Evolutionary conservation across 2,329 filamentous ascomycete species (phyloP).

Genomic region (Diaporthe sp.): DNA sequence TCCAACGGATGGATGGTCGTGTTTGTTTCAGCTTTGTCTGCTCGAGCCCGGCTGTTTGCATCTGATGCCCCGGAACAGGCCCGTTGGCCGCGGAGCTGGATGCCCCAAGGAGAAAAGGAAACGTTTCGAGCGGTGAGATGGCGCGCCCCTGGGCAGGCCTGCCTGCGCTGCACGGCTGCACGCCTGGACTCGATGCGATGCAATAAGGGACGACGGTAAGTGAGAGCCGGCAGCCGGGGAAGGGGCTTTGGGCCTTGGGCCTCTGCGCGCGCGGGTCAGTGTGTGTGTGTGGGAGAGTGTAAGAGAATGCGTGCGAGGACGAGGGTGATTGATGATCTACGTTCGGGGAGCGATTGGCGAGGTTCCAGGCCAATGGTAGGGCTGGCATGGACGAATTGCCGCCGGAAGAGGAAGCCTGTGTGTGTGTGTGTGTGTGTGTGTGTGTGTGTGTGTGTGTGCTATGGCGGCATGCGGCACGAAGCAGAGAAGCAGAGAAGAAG

Average conservation of each 20-base stretch:
- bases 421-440: too few relatives aligned
- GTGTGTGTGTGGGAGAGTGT: not conserved
- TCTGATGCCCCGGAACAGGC: conserved; percentile 14
- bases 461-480: not conserved
- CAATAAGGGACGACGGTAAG: conserved; percentile 32
- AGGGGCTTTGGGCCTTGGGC: not conserved
- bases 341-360: conserved; percentile 37
- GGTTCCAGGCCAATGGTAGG: conserved; percentile 35
- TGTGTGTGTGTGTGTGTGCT: too few relatives aligned
- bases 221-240: conserved; percentile 28
- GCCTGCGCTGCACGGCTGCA: conserved; percentile 13
- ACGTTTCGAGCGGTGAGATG: conserved; percentile 33
- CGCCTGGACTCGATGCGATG: conserved; percentile 20
- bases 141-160: conserved; percentile 11
- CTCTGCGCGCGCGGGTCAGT: too few relatives aligned
- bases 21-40: conserved; percentile 30
- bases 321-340: too few relatives aligned
- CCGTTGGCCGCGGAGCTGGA: not conserved
- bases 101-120: conserved; percentile 28
- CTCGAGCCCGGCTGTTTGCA: conserved; percentile 30
- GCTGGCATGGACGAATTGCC: conserved; percentile 28
- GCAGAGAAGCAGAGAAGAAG: not conserved
- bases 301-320: too few relatives aligned
- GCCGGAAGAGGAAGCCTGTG: conserved; percentile 34
- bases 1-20: not conserved